phyloP scores from a whole-genome alignment of 2,329 filamentous ascomycete genomes.

The Pyrenophora graminea region DNA sequence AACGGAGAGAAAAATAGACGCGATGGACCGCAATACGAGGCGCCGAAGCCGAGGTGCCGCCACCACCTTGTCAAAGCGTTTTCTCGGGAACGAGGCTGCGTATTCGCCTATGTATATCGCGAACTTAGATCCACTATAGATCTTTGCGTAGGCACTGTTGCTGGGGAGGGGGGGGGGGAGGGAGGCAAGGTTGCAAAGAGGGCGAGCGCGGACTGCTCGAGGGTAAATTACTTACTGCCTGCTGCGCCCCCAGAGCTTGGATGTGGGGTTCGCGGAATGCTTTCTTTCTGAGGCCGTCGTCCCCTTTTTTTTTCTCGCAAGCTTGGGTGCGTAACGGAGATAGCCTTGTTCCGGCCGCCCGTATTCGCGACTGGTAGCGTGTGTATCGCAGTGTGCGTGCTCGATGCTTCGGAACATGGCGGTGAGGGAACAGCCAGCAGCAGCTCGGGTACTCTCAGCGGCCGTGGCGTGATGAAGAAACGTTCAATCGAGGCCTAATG shows the following conservation, averaged over 20 bases:
- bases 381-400: conserved; percentile 1
- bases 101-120: conserved; percentile 2
- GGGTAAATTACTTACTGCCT: background rate
- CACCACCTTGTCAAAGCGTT: conserved; percentile 5
- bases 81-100: background rate
- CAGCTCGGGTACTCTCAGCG: conserved; percentile 8
- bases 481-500: conserved; percentile 11
- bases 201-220: conserved; percentile 8
- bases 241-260: conserved; percentile 16
- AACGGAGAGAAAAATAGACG: conserved; percentile 6
- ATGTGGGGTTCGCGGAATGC: conserved; percentile 12
- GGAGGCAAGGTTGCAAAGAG: background rate
- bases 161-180: too few species aligned
- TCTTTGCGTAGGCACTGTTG: background rate
- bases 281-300: background rate
- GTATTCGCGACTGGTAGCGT: conserved; percentile 2
- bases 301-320: conserved; percentile 5
- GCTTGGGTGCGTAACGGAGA: conserved; percentile 6
- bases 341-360: background rate
- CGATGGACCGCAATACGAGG: conserved; percentile 8
- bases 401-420: conserved; percentile 6
- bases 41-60: conserved; percentile 8
- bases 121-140: background rate
- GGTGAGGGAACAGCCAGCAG: conserved; percentile 12
- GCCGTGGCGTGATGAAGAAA: conserved; percentile 15